These are phyloP conservation scores for Hyaloperonospora brassicae DNA, from an alignment of 352 stramenopile species.

Conservation along the genomic window DNA sequence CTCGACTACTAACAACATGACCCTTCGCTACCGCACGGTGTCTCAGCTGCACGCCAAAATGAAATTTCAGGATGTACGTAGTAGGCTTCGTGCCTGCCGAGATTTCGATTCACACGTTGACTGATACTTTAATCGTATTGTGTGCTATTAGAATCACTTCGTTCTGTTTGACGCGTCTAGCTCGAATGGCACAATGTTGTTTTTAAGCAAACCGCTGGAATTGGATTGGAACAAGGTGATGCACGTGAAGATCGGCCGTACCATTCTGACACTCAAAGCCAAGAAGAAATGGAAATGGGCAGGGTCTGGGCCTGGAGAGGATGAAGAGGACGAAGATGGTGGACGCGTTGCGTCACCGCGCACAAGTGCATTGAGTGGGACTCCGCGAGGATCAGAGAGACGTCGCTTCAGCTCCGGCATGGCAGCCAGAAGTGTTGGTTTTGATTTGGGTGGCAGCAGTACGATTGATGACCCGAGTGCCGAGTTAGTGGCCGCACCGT, in stretches of 20 bases:
- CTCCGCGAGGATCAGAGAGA: conserved; percentile 12
- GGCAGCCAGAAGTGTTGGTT: conserved; percentile 26
- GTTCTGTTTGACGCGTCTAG: conserved; percentile 63
- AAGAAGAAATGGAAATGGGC: conserved; percentile 83
- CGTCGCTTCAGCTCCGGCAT: conserved; percentile 18
- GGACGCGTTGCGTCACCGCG: conserved; percentile 27
- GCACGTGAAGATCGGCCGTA: conserved; percentile 80
- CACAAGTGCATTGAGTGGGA: conserved; percentile 8
- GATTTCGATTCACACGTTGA: background rate
- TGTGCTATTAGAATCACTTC: conserved; percentile 51
- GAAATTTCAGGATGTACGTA: conserved; percentile 63
- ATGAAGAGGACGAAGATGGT: conserved; percentile 30
- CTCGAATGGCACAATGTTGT: conserved; percentile 84
- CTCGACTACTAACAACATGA: conserved; percentile 83
- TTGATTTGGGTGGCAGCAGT: conserved; percentile 23
- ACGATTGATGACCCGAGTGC: conserved; percentile 40
- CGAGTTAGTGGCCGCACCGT: conserved; percentile 30
- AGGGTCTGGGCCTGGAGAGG: conserved; percentile 28
- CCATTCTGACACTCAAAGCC: conserved; percentile 73
- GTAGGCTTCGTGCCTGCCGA: background rate
- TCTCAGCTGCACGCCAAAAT: conserved; percentile 79
- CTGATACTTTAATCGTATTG: conserved; percentile 1
- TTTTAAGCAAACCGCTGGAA: conserved; percentile 69
- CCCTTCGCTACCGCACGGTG: conserved; percentile 75
- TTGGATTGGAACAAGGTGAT: conserved; percentile 78